Base-by-base conservation (phyloP, 352 stramenopile genomes). In the Pythium plurisporium region DNA sequence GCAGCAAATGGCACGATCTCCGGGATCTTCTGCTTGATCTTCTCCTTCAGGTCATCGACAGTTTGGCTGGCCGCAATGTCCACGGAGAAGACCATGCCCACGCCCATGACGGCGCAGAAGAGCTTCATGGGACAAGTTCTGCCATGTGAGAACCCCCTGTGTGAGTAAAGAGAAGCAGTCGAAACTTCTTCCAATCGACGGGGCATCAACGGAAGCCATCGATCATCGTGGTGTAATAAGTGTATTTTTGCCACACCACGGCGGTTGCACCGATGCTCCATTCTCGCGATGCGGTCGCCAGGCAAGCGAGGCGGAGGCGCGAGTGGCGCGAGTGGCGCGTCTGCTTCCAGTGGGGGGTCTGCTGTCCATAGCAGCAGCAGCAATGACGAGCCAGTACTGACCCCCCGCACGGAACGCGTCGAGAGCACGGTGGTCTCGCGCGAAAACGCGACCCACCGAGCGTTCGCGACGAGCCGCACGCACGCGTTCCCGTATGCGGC, bases 381-480 rank as follows among this genome's bases (percentile, higher is more conserved):
- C 14, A 31, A 5, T 17, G 48, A 59, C 2, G 40, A 51, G 9
- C 62, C 54, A 11, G 29, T 52, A 10, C 51, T 61, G 9, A 66
- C 45, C 8, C 60, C 64, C 25, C 65, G 59, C 11, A 44, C 62
- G 11, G 70, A 83, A 47, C 64, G 68, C 1, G 56, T 86, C 5
- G 79, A 91, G 38, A 91, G 77, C 63, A 84, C 82, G 26, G 71
- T 87, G 27, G 72, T 91, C 27, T 89, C 67, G 29, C 74, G 83
- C 12, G 81, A 93, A 45, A 90, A 74, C 22, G 83, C 79, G 14
- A 88, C 79, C 6, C 83, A 93, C 47, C 34, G 69, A 15, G 81
- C 83, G 42, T 93, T 90, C 54, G 73, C 78, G n/a, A 70, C 70
- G 44, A 93, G 82, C 55, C 82, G 82, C 47, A 84, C 73, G 30